These are phyloP conservation scores for Solanum dulcamara DNA, from an alignment of 257 asterid genomes.

Conservation along the genomic window DNA sequence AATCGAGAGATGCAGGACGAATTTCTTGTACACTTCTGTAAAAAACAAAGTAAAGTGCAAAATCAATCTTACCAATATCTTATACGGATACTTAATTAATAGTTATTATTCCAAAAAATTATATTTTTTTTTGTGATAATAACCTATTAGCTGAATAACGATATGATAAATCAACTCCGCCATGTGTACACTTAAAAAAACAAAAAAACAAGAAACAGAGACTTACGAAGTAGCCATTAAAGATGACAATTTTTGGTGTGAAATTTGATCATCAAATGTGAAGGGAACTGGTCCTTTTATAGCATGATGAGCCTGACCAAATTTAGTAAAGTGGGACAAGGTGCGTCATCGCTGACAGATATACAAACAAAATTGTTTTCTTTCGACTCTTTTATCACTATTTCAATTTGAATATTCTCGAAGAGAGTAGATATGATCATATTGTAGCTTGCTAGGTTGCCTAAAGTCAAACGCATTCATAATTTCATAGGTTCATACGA, in stretches of 20 bases:
- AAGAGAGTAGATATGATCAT: not conserved
- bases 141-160: too few species aligned
- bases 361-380: not conserved
- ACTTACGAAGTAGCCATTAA: too few species aligned
- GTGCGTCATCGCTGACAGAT: not conserved
- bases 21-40: constrained; percentile 13
- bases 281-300: not conserved
- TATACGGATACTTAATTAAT: too few species aligned
- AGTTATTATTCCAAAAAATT: too few species aligned
- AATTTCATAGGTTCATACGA: too few species aligned
- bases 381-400: not conserved
- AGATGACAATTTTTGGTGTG: not conserved
- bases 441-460: too few species aligned
- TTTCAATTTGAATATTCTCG: not conserved
- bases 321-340: not conserved
- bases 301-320: not conserved
- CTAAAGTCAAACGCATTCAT: too few species aligned
- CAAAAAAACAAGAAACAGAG: too few species aligned
- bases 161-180: too few species aligned
- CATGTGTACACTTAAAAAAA: too few species aligned
- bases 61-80: not conserved
- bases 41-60: not conserved
- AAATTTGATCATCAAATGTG: too few species aligned
- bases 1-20: constrained; percentile 26
- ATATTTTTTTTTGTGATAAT: too few species aligned